phyloP scores from a whole-genome alignment of 257 asterid genomes.

The Ajuga chamaepitys region DNA sequence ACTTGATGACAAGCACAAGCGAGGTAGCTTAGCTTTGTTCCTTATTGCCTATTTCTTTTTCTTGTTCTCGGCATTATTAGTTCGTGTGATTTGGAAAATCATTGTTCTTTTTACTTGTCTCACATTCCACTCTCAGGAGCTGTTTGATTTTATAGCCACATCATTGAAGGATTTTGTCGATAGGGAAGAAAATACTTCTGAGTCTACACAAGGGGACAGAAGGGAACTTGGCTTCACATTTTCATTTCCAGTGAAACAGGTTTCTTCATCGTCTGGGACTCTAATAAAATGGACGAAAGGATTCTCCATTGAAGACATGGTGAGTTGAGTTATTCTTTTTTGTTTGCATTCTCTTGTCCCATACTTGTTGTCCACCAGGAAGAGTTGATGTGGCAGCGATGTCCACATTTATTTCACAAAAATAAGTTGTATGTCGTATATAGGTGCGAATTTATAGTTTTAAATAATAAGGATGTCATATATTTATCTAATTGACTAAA shows the following conservation, averaged over 20 bases:
- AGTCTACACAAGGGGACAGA: slow-evolving; percentile 24
- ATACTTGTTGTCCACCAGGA: no score
- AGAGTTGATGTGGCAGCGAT: no score
- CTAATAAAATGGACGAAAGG: slow-evolving; percentile 83
- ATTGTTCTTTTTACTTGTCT: background rate
- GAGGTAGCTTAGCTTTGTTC: slow-evolving; percentile 32
- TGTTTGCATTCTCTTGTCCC: background rate
- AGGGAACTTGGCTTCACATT: slow-evolving; percentile 83
- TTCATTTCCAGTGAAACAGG: slow-evolving; percentile 77
- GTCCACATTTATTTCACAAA: no score
- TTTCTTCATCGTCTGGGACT: slow-evolving; percentile 60
- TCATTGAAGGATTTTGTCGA: slow-evolving; percentile 51
- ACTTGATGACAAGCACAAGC: slow-evolving; percentile 48
- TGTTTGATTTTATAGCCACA: slow-evolving; percentile 73
- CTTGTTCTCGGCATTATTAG: background rate
- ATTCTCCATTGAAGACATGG: slow-evolving; percentile 64
- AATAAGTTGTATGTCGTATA: no score
- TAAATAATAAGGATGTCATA: no score
- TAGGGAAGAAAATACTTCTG: slow-evolving; percentile 35
- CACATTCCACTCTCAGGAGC: slow-evolving; percentile 43
- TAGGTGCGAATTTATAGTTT: no score
- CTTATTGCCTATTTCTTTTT: background rate
- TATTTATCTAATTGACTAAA: no score
- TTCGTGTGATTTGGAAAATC: background rate
- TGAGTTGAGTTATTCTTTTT: slow-evolving; percentile 21